A percentile compares a stretch with the other conserved stretches of the same genome.
These are phyloP conservation scores for Mimosa bimucronata DNA, from an alignment of 306 rosid genomes.

Conservation along the genomic window DNA sequence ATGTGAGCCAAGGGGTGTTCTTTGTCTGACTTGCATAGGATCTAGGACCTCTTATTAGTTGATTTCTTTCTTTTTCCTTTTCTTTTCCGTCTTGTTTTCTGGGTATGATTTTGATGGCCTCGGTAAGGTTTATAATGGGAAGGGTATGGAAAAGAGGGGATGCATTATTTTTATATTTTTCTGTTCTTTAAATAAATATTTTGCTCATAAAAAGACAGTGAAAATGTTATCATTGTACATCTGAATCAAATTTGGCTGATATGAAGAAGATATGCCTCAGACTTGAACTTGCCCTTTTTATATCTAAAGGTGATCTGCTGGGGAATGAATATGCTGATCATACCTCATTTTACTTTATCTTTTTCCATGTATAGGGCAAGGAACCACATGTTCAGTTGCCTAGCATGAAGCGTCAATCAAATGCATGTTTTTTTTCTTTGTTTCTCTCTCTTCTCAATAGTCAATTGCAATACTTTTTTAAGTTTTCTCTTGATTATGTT, in stretches of 20 bases:
- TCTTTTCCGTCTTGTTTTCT: neutral
- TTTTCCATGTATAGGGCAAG: neutral
- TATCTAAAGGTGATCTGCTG: constrained; percentile 21
- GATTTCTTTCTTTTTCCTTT: neutral
- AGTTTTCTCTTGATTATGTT: constrained; percentile 30
- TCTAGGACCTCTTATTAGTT: neutral
- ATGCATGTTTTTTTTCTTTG: neutral
- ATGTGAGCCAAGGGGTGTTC: no score
- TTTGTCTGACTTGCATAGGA: neutral
- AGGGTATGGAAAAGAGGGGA: no score
- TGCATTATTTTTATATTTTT: neutral
- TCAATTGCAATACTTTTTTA: constrained; percentile 3
- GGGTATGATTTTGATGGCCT: neutral
- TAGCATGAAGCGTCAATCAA: constrained; percentile 21
- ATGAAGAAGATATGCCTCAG: constrained; percentile 9
- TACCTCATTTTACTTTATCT: neutral
- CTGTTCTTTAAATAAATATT: neutral
- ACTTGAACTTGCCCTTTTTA: neutral
- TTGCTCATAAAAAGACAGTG: constrained; percentile 1
- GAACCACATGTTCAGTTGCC: constrained; percentile 23
- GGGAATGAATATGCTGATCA: constrained; percentile 19
- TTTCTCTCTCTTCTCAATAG: constrained; percentile 2
- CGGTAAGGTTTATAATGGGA: no score
- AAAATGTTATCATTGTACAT: neutral
- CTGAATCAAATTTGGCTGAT: constrained; percentile 13